Evolutionary conservation across 2,329 filamentous ascomycete genomes (phyloP).

Genomic region (Nothophaeocryptopus gaeumannii): DNA sequence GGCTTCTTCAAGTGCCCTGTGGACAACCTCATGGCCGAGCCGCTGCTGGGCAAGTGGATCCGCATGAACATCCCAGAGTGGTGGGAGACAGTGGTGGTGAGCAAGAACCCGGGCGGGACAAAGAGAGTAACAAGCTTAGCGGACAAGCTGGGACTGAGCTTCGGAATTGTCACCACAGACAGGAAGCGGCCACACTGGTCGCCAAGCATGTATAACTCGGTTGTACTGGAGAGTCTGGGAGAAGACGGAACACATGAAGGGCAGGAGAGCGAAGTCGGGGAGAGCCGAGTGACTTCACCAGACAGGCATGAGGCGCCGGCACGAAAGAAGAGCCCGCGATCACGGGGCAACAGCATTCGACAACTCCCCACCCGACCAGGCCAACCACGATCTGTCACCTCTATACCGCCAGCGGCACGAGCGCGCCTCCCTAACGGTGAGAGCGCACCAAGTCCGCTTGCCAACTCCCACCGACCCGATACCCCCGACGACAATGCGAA

Average conservation of each 20-base stretch:
- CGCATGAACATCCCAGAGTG: constrained; percentile 81
- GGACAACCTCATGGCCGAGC: constrained; percentile 94
- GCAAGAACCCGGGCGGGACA: constrained; percentile 95
- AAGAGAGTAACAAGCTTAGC: constrained; percentile 95
- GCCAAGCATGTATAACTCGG: constrained; percentile 71
- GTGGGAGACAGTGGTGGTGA: constrained; percentile 91
- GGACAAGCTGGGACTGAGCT: constrained; percentile 94
- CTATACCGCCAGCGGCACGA: constrained; percentile 18
- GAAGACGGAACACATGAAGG: constrained; percentile 37
- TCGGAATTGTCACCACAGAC: constrained; percentile 91
- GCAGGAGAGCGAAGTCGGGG: constrained; percentile 23
- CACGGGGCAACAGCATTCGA: constrained; percentile 16
- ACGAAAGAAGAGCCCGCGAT: constrained; percentile 21
- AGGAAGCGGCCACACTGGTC: constrained; percentile 45
- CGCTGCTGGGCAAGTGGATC: constrained; percentile 93
- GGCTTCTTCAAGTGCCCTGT: constrained; percentile 98
- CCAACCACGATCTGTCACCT: constrained; percentile 21
- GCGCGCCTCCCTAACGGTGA: constrained; percentile 29
- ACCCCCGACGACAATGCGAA: constrained; percentile 23
- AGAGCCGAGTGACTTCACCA: constrained; percentile 12
- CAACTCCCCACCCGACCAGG: constrained; percentile 8
- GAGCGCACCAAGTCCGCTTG: constrained; percentile 32
- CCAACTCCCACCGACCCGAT: constrained; percentile 31
- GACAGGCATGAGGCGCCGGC: constrained; percentile 16
- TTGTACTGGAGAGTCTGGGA: constrained; percentile 59